phyloP scores from a whole-genome alignment of 192 early-diverging fungal species.

The Podila verticillata region DNA sequence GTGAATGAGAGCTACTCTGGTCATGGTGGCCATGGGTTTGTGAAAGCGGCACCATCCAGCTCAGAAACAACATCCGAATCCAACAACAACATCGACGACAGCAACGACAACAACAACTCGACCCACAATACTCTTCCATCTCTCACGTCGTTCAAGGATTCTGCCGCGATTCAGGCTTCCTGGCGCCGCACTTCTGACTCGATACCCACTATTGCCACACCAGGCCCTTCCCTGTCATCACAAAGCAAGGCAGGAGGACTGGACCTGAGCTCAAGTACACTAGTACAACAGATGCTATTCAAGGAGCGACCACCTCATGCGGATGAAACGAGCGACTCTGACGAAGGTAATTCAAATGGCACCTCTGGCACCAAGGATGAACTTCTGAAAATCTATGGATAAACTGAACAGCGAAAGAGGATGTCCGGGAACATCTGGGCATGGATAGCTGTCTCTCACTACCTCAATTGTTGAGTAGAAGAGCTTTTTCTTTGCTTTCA shows the following conservation, averaged over 20 bases:
- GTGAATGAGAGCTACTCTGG: conserved; percentile 48
- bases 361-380: background rate
- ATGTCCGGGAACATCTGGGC: too few species aligned
- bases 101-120: background rate
- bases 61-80: background rate
- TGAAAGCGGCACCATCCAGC: background rate
- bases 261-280: conserved; percentile 48
- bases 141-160: conserved; percentile 12
- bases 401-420: too few species aligned
- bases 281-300: conserved; percentile 50
- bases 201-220: background rate
- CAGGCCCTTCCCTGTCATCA: background rate
- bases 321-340: background rate
- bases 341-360: conserved; percentile 30
- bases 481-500: too few species aligned
- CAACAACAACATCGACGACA: too few species aligned
- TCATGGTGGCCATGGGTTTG: conserved; percentile 1
- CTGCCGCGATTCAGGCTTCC: conserved; percentile 20
- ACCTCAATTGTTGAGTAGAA: too few species aligned
- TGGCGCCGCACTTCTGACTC: conserved; percentile 48
- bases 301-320: conserved; percentile 34
- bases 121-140: conserved; percentile 7
- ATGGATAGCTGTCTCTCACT: too few species aligned
- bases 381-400: too few species aligned
- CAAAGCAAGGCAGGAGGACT: conserved; percentile 30